phyloP scores from a whole-genome alignment of 106 monocot species.

The Apostasia shenzhenica region DNA sequence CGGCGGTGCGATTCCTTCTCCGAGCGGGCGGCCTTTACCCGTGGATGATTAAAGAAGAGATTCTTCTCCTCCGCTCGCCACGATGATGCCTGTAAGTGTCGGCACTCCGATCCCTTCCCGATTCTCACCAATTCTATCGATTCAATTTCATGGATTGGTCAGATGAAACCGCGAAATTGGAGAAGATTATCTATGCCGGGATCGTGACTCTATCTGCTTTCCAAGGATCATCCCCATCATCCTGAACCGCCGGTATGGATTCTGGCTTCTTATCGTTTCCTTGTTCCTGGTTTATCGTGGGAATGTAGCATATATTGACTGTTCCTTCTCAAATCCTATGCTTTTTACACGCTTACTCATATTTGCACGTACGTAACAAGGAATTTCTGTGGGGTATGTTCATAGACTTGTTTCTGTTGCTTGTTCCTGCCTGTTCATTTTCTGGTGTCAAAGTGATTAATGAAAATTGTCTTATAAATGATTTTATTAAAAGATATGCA shows the following conservation, averaged over 20 bases:
- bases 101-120: not conserved
- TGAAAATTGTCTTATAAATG: too few relatives aligned
- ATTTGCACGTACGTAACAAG: conserved; percentile 35
- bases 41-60: not conserved
- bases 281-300: not conserved
- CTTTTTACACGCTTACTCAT: conserved; percentile 14
- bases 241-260: conserved; percentile 31
- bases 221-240: conserved; percentile 35
- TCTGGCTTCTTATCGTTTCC: not conserved
- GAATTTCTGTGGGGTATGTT: conserved; percentile 26
- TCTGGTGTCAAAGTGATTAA: too few relatives aligned
- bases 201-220: conserved; percentile 35
- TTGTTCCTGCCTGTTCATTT: too few relatives aligned
- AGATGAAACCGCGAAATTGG: conserved; percentile 48
- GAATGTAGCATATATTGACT: not conserved
- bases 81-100: conserved; percentile 17
- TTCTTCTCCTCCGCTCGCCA: conserved; percentile 12
- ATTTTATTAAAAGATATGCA: too few relatives aligned
- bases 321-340: not conserved
- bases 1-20: conserved; percentile 10
- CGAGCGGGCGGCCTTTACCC: not conserved
- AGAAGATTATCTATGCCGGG: conserved; percentile 47
- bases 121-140: not conserved
- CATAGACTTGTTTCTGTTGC: too few relatives aligned
- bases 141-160: not conserved